These are phyloP conservation scores for Aegilops tauschii DNA, from an alignment of 176 grass and related monocot genomes.

Conservation along the genomic window DNA sequence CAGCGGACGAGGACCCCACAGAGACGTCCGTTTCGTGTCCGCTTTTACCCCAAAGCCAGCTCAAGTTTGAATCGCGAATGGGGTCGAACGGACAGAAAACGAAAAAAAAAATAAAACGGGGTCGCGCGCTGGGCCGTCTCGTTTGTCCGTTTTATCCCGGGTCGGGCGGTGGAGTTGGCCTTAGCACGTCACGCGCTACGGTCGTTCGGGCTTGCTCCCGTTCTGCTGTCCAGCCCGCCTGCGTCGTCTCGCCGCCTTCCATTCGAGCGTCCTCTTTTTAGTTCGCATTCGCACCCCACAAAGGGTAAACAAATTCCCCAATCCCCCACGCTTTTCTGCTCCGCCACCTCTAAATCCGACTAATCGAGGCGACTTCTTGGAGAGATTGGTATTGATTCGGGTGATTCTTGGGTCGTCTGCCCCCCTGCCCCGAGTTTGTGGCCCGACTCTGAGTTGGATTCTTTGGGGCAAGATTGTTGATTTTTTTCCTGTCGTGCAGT, in stretches of 20 bases:
- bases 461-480: background rate
- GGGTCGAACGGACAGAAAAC: too few species aligned
- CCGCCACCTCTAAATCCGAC: background rate
- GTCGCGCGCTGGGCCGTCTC: too few species aligned
- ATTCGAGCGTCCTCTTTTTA: background rate
- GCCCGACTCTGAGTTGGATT: background rate
- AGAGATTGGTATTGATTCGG: background rate
- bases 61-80: too few species aligned
- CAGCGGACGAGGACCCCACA: too few species aligned
- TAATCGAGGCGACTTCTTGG: slow-evolving; percentile 15
- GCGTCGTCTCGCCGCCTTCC: slow-evolving; percentile 15
- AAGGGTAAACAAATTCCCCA: background rate
- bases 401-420: background rate
- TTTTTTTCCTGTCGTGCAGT: background rate
- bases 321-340: background rate
- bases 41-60: too few species aligned
- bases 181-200: background rate
- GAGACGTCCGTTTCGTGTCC: too few species aligned
- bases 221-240: background rate
- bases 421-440: background rate
- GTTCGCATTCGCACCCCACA: background rate
- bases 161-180: too few species aligned
- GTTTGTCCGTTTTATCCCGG: too few species aligned
- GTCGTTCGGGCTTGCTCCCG: background rate
- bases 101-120: too few species aligned